phyloP scores from a whole-genome alignment of 2,329 filamentous ascomycete genomes.

The Simplicillium aogashimaense region DNA sequence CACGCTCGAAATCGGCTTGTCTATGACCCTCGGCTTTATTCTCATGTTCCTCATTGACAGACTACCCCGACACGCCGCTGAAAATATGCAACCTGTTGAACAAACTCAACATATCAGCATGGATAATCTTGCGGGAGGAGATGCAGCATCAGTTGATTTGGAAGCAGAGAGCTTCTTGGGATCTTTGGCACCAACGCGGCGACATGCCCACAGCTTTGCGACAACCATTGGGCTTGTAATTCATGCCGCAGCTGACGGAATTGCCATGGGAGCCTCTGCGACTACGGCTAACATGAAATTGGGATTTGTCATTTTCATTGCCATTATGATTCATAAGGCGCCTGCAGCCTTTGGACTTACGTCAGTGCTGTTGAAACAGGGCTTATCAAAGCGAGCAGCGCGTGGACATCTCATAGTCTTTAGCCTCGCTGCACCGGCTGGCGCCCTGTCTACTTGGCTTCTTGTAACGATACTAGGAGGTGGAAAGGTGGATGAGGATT shows the following conservation, averaged over 20 bases:
- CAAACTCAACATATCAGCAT: conserved; percentile 79
- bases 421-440: conserved; percentile 79
- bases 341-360: conserved; percentile 93
- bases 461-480: conserved; percentile 66
- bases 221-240: conserved; percentile 93
- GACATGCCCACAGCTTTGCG: conserved; percentile 56
- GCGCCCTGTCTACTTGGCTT: conserved; percentile 75
- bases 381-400: conserved; percentile 76
- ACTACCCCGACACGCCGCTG: conserved; percentile 61
- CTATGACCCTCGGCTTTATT: conserved; percentile 79
- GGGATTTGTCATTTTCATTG: conserved; percentile 86
- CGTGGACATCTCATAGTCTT: conserved; percentile 83
- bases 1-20: conserved; percentile 73
- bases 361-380: conserved; percentile 81
- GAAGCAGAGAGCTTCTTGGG: conserved; percentile 50
- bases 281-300: conserved; percentile 64
- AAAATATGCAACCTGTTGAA: conserved; percentile 53
- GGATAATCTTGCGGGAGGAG: conserved; percentile 58
- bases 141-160: conserved; percentile 37
- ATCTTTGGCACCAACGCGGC: conserved; percentile 45
- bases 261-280: conserved; percentile 86
- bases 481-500: conserved; percentile 44
- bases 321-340: conserved; percentile 96
- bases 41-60: conserved; percentile 96
- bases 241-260: conserved; percentile 88